phyloP scores from a whole-genome alignment of 371 early-diverging fungal genomes.

The Blastocladiella emersonii region DNA sequence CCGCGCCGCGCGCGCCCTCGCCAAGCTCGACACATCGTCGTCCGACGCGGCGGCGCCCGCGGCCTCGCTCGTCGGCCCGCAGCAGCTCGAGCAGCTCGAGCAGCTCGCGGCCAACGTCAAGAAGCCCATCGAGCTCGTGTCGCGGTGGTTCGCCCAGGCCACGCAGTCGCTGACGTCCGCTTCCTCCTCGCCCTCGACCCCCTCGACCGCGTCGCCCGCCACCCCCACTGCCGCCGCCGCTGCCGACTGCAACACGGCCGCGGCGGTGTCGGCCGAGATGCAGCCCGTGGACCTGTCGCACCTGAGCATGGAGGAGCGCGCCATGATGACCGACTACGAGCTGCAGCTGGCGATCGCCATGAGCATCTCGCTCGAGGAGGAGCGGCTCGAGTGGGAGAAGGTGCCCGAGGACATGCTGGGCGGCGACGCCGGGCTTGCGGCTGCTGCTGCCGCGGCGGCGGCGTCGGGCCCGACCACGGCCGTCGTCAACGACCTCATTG shows the following conservation, averaged over 20 bases:
- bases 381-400: not conserved
- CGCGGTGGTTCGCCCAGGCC: not conserved
- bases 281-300: not conserved
- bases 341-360: constrained; percentile 6
- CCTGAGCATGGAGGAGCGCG: not conserved
- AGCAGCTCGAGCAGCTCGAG: constrained; percentile 1
- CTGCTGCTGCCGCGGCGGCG: too few relatives aligned
- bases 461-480: not conserved
- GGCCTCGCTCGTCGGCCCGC: not conserved
- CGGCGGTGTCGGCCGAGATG: not conserved
- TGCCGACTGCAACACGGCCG: too few relatives aligned
- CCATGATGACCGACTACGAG: constrained; percentile 4
- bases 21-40: not conserved
- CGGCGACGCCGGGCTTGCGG: too few relatives aligned
- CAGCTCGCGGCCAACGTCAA: not conserved
- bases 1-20: not conserved
- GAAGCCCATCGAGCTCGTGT: not conserved
- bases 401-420: not conserved
- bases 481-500: not conserved
- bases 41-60: not conserved
- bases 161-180: not conserved
- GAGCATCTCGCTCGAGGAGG: constrained; percentile 1
- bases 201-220: not conserved
- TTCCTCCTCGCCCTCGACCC: not conserved
- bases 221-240: not conserved